A percentile compares a stretch with the other conserved stretches of the same genome.
Conservation (phyloP, 768 basidiomycete genomes). For the Naematelia encephala region DNA sequence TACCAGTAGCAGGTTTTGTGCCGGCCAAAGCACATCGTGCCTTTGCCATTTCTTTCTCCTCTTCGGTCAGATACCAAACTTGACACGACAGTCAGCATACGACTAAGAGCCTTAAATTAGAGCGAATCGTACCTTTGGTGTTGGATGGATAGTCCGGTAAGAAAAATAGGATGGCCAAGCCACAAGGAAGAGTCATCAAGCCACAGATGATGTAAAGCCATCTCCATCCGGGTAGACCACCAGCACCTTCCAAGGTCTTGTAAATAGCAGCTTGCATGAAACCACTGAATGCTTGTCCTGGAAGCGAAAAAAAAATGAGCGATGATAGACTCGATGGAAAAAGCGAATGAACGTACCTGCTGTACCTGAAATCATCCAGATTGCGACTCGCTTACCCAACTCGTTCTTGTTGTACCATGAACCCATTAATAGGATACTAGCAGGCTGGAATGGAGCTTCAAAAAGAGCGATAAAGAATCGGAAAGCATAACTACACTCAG, state of each 20-base stretch:
- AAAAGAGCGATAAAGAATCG: conserved; percentile 20
- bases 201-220: conserved; percentile 25
- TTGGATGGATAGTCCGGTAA: not conserved
- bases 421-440: conserved; percentile 19
- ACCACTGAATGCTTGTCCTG: conserved; percentile 6
- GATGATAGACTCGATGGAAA: no score
- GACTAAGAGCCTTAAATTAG: no score
- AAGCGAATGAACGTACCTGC: no score
- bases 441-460: conserved; percentile 20
- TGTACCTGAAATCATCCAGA: conserved; percentile 19
- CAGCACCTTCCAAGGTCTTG: conserved; percentile 19
- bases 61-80: conserved; percentile 27
- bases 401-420: conserved; percentile 24
- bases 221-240: conserved; percentile 23
- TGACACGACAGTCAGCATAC: not conserved
- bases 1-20: conserved; percentile 5
- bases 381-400: conserved; percentile 21
- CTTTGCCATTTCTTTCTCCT: conserved; percentile 17
- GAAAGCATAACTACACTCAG: conserved; percentile 1
- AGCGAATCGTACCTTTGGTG: conserved; percentile 2
- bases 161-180: not conserved
- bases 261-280: conserved; percentile 32
- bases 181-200: conserved; percentile 4
- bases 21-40: conserved; percentile 15
- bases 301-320: conserved; percentile 9